Percentiles rank a stretch among this genome's conserved stretches.
Evolutionary conservation across 2,329 filamentous ascomycete genomes (phyloP).

Genomic region (Chalara sp.): DNA sequence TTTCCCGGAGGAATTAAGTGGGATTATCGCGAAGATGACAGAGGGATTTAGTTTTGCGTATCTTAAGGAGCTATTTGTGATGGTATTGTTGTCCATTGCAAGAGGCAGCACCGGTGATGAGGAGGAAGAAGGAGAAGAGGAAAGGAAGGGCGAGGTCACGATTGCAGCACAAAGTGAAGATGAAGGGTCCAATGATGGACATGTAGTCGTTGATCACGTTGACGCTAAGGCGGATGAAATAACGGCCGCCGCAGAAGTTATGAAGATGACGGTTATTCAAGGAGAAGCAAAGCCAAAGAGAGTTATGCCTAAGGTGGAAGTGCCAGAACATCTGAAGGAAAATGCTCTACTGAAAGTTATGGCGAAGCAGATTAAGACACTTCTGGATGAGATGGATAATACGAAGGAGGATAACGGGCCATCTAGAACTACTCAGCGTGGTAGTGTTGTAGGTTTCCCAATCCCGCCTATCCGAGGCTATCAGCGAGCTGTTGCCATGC

Average conservation of each 20-base stretch:
- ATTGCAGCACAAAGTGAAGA: not conserved
- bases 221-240: too few species aligned
- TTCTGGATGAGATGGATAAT: conserved; percentile 23
- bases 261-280: too few species aligned
- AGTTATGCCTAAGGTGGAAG: conserved; percentile 10
- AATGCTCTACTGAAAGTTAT: conserved; percentile 18
- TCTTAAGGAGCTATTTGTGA: conserved; percentile 62
- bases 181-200: not conserved
- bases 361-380: conserved; percentile 11
- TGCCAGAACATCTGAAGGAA: conserved; percentile 14
- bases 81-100: conserved; percentile 50
- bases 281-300: conserved; percentile 4
- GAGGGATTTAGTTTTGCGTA: conserved; percentile 63
- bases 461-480: too few species aligned
- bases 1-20: conserved; percentile 51
- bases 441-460: too few species aligned
- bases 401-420: conserved; percentile 8
- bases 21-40: conserved; percentile 52
- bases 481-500: too few species aligned
- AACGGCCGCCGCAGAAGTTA: too few species aligned
- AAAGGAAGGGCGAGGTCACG: conserved; percentile 34
- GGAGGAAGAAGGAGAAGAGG: conserved; percentile 40
- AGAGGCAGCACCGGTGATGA: conserved; percentile 25
- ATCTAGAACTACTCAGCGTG: not conserved
- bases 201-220: too few species aligned